Base-by-base conservation (phyloP, 768 basidiomycete species). In the Leccinum incarnatum region DNA sequence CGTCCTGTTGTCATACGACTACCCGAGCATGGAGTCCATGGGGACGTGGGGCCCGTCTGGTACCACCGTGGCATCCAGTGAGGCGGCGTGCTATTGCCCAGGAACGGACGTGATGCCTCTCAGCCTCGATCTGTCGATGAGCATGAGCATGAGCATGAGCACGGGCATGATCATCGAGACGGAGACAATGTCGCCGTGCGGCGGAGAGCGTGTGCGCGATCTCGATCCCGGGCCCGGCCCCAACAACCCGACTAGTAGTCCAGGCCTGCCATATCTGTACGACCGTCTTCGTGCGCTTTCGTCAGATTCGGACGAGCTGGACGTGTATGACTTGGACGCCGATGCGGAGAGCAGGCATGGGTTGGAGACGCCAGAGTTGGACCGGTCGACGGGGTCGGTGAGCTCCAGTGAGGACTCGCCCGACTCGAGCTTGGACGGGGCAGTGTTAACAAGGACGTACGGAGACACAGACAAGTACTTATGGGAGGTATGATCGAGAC, bases 1-100 rank as follows among this genome's bases (percentile, higher is more conserved):
- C 29, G 30, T 50, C 12, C 15, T 74, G 32, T 63, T 74, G 46
- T 57, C 62, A 21, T 55, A 61, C 27, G 25, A 47, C 40, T 60
- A 72, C 19, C 51, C 62, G 0, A 62, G 56, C 1, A 23, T 58
- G 40, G 30, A 32, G 30, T 30, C 32, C 4, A 23, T 46, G 3
- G 48, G 14, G 27, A 11, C 32, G 11, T 34, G 12, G 32, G 12
- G 27, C 12, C 12, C 10, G 3, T 32, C 30, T 32, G 30, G n/a
- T n/a, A 19, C 10, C 10, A 19, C 42, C n/a, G 5, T 4, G n/a
- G 19, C 42, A 32, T 32, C 32, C 32, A 34, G 32, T 45, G 42
- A 19, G 42, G 19, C n/a, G 10, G 40, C n/a, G 4, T 19, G 19
- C 19, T 47, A 21, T 25, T 25, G 23, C 14, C 46, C 46, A 14